Evolutionary conservation across 1,284 basidiomycete species (phyloP).

Genomic region (Gastroboletus turbinatus): DNA sequence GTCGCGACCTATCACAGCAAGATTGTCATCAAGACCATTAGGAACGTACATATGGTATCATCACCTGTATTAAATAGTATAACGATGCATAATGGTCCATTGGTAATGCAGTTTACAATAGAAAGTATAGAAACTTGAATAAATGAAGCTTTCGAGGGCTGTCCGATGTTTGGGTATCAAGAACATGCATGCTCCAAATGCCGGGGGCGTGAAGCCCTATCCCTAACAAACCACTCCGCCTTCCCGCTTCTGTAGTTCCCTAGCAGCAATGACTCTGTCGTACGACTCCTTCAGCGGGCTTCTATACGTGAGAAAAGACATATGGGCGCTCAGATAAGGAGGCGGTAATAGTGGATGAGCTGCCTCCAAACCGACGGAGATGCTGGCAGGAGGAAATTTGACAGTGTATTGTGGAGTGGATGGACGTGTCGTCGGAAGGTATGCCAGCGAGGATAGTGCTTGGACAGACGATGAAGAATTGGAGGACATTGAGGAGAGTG

Average conservation of each 20-base stretch:
- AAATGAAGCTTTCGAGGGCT: slow-evolving; percentile 19
- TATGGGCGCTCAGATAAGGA: slow-evolving; percentile 66
- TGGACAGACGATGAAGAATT: slow-evolving; percentile 56
- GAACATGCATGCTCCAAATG: slow-evolving; percentile 7
- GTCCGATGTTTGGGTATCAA: slow-evolving; percentile 27
- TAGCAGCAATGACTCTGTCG: slow-evolving; percentile 63
- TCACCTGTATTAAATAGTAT: slow-evolving; percentile 5
- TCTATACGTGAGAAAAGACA: slow-evolving; percentile 61
- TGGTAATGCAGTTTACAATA: slow-evolving; percentile 25
- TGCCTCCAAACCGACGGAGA: slow-evolving; percentile 50
- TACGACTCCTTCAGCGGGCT: slow-evolving; percentile 68
- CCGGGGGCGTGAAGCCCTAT: not conserved
- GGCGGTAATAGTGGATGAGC: slow-evolving; percentile 68
- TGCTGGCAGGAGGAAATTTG: slow-evolving; percentile 56
- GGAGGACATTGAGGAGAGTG: slow-evolving; percentile 62
- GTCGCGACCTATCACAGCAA: not conserved
- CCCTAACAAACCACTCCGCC: slow-evolving; percentile 1
- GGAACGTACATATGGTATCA: slow-evolving; percentile 12
- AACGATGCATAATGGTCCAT: slow-evolving; percentile 14
- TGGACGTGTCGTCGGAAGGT: slow-evolving; percentile 54
- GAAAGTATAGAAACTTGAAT: slow-evolving; percentile 27
- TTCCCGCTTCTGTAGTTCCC: slow-evolving; percentile 35
- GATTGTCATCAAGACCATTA: not conserved
- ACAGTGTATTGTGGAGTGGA: slow-evolving; percentile 50
- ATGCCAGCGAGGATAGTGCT: slow-evolving; percentile 62